Base-by-base conservation (phyloP, 139 green algal species). In the Zygnema cylindricum region DNA sequence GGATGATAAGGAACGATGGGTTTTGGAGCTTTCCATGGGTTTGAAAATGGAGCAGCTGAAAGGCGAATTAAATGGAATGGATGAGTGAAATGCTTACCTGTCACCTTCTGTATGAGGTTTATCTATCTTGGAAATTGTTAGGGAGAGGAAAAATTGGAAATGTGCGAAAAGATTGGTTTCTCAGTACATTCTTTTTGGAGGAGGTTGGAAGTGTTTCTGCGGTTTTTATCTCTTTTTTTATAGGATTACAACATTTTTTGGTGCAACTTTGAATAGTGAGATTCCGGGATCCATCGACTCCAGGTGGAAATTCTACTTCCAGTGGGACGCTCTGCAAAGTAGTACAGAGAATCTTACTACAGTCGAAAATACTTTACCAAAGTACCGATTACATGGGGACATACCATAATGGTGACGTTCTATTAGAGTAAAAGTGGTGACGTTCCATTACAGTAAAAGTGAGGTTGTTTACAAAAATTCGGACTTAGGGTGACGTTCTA, bases 1-100 rank as follows among this genome's bases (percentile, higher is more conserved):
- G 2, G 89, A 49, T 0, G 55, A 76, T 1, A 76, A 2, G 1
- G 40, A 76, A 3, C 40, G 77, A 0, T 85, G 78, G 11, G 81
- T 7, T 1, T 33, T 92, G 54, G 79, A 89, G 76, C 43, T 85
- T n/a, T 33, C 78, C 21, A 93, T 92, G 87, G 90, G 90, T 3
- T 40, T 93, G 86, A 93, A 93, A 69, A 93, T 93, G 79, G 90
- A 93, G 43, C 90, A 93, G 55, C 86, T 93, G 23, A 93, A 92
- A 76, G 90, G 33, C 1, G 90, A 93, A 69, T 55, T 91, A 23
- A 71, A 88, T 54, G 49, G 82, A 86, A 36, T 92, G 42, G 55
- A 92, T 84, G 41, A 84, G 36, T 79, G 38, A 79, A 16, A 63
- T 7, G 49, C 49, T 16, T 7, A 16, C 16, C 49, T 63, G 49